A percentile compares a stretch with the other conserved stretches of the same genome.
These are phyloP conservation scores for Euclidium syriacum DNA, from an alignment of 345 rosid species.

Conservation along the genomic window DNA sequence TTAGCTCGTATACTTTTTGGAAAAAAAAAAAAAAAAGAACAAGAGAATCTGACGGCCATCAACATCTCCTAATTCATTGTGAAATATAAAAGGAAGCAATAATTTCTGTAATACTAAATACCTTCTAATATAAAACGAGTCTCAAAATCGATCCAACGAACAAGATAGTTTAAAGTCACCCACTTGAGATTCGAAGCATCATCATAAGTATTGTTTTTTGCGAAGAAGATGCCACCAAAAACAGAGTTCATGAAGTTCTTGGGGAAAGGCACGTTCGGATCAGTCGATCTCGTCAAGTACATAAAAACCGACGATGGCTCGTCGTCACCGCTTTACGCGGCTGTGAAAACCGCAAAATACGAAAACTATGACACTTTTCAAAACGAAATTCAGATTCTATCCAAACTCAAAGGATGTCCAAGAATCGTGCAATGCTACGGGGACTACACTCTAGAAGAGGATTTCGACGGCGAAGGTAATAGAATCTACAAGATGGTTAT, in stretches of 20 bases:
- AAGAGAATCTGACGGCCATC: too few species aligned
- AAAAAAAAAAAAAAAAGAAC: too few species aligned
- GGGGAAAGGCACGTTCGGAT: neutral
- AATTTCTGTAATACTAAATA: too few species aligned
- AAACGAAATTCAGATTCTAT: neutral
- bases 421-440: conserved; percentile 1
- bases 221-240: neutral
- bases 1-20: too few species aligned
- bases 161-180: too few species aligned
- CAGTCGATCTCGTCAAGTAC: conserved; percentile 1
- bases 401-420: neutral
- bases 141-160: too few species aligned
- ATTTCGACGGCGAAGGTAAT: neutral
- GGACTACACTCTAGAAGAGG: neutral
- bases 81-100: too few species aligned
- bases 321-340: neutral
- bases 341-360: neutral
- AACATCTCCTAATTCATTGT: too few species aligned
- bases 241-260: neutral
- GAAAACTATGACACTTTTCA: neutral
- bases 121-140: too few species aligned
- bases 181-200: too few species aligned
- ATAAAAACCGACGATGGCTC: neutral
- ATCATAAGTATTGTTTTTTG: too few species aligned
- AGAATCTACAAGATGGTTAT: neutral